phyloP scores from a whole-genome alignment of 148 eudicot genomes.

The Gaultheria prostrata region DNA sequence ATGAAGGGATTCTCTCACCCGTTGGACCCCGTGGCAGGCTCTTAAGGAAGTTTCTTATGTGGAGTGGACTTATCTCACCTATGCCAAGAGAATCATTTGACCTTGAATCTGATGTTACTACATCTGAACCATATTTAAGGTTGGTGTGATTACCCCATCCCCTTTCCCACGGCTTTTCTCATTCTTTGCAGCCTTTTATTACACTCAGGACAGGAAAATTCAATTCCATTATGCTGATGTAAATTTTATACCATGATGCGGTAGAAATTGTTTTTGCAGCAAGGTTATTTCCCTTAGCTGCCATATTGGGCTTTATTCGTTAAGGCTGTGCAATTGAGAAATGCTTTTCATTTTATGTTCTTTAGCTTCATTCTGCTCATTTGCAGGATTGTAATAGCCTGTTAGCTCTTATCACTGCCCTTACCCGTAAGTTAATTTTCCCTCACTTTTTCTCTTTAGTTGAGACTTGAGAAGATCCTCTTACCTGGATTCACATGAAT shows the following conservation, averaged over 20 bases:
- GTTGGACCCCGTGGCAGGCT: constrained; percentile 87
- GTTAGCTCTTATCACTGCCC: not conserved
- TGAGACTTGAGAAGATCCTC: not conserved
- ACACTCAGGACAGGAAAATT: not conserved
- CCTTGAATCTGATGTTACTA: constrained; percentile 36
- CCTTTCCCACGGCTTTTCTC: not conserved
- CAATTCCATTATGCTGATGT: too few relatives aligned
- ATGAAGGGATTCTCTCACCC: constrained; percentile 83
- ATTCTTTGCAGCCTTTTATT: not conserved
- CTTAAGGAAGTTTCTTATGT: constrained; percentile 60
- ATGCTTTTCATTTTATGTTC: not conserved
- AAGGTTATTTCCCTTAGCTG: not conserved
- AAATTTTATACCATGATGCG: not conserved
- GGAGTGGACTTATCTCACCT: constrained; percentile 64
- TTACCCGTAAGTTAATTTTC: not conserved
- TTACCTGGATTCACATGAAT: not conserved
- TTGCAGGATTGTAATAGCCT: not conserved
- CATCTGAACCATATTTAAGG: constrained; percentile 68
- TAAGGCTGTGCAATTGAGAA: not conserved
- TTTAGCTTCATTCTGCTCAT: constrained; percentile 4
- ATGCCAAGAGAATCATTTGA: constrained; percentile 45
- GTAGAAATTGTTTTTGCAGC: not conserved
- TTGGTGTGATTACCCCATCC: constrained; percentile 24
- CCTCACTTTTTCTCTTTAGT: not conserved
- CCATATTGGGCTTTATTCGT: not conserved